These are phyloP conservation scores for Fraxinus ornus DNA, from an alignment of 305 asterid species.

Conservation along the genomic window DNA sequence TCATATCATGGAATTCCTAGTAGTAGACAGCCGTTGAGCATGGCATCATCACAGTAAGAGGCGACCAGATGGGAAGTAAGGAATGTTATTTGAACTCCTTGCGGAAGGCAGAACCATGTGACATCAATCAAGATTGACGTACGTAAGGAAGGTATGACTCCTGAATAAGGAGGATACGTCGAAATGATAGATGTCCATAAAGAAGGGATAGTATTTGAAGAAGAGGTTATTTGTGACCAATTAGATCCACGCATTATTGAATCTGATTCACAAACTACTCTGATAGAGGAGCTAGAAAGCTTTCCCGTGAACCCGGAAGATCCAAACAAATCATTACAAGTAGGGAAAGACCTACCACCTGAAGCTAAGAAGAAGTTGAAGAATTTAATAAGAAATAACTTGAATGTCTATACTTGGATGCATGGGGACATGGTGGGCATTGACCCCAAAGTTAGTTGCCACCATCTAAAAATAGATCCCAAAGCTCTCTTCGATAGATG, in stretches of 20 bases:
- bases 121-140: not conserved
- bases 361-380: not conserved
- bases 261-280: not conserved
- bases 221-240: not conserved
- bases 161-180: not conserved
- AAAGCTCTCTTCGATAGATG: not conserved
- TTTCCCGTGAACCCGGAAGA: not conserved
- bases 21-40: not conserved
- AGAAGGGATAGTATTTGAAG: not conserved
- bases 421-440: not conserved
- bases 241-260: not conserved
- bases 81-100: not conserved
- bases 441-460: not conserved
- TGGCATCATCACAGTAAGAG: not conserved
- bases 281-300: not conserved
- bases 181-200: not conserved
- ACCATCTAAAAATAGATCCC: not conserved
- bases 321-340: not conserved
- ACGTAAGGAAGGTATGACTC: not conserved
- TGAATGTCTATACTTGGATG: not conserved
- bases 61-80: not conserved
- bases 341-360: not conserved
- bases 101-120: not conserved
- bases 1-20: not conserved
- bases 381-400: too few species aligned